Conservation (phyloP, 2,329 filamentous ascomycete genomes). For the Achaetomium macrosporum region DNA sequence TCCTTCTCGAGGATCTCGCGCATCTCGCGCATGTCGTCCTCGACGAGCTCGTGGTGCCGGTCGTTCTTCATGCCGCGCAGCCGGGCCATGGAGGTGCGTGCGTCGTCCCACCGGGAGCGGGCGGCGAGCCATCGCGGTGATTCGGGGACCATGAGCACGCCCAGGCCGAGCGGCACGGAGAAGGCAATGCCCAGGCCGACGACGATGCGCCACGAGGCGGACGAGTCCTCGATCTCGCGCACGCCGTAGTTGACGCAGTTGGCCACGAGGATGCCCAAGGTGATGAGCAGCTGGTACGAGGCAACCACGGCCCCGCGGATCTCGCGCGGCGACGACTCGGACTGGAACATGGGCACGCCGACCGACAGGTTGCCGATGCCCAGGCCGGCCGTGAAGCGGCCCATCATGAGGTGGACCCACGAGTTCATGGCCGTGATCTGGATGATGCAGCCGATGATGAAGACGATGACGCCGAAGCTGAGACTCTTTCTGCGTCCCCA, state of each 20-base stretch:
- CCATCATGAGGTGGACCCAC: conserved; percentile 63
- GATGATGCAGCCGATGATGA: conserved; percentile 53
- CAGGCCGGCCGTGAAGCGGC: conserved; percentile 60
- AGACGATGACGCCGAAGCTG: conserved; percentile 19
- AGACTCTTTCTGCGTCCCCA: conserved; percentile 22
- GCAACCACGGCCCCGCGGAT: conserved; percentile 61
- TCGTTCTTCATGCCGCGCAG: conserved; percentile 48
- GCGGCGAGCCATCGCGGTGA: conserved; percentile 52
- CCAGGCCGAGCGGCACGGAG: conserved; percentile 46
- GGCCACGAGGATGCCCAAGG: conserved; percentile 58
- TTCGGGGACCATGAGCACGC: conserved; percentile 50
- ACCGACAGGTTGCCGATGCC: conserved; percentile 63
- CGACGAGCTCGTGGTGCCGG: conserved; percentile 38
- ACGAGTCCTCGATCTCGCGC: conserved; percentile 35
- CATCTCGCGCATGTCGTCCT: conserved; percentile 51
- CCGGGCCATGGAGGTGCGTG: conserved; percentile 45
- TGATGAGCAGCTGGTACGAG: conserved; percentile 70
- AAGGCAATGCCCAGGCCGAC: conserved; percentile 51
- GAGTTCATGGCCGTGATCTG: conserved; percentile 53
- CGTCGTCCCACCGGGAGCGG: conserved; percentile 41
- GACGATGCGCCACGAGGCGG: conserved; percentile 56
- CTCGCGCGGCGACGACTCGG: conserved; percentile 55
- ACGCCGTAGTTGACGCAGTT: conserved; percentile 51
- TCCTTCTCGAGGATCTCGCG: conserved; percentile 42
- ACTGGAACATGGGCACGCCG: conserved; percentile 62